Evolutionary conservation across 208 protist species (phyloP), one percentile per base, ranked within the genome.

Genomic region (Angomonas desouzai): DNA sequence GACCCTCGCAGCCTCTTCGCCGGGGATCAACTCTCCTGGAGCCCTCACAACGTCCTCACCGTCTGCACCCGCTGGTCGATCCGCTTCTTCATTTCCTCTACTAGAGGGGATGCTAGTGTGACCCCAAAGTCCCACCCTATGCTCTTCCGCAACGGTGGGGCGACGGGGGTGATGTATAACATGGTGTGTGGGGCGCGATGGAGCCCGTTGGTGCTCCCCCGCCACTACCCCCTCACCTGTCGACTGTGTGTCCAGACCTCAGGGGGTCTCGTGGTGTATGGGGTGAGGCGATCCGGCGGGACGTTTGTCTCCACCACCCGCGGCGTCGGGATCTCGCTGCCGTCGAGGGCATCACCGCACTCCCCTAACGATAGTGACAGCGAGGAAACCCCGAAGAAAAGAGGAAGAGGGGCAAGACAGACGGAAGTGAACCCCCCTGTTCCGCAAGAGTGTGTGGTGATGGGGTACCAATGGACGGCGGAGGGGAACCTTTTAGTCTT

Each of bases 1-100:
- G 58, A 62, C 48, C 61, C 47, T 25, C 18, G 20, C 62, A 43
- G 43, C n/a, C 45, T 51, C 20, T 51, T 51, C 45, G 9, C 45
- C 18, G 45, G 45, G 20, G 18, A 51, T 27, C 45, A 51, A 51
- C 20, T 51, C 18, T 13, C 45, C 11, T 95, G 85, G 77, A 78
- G 89, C 45, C 78, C 84, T 20, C 89, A 95, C 76, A 92, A 92
- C 67, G 73, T 95, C 0, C 66, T 95, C 27, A 62, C 74, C 47
- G 77, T 95, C n/a, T 76, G 72, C 58, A 88, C 77, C 11, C 75
- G 71, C 20, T 86, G 77, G 74, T 63, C 64, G 18, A 67, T 95
- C n/a, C 70, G 66, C 13, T 64, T 94, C 27, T 83, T 81, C 62
- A 57, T 85, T 38, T 7, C 61, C 74, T 28, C 72, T 16, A 23